These are phyloP conservation scores for Candida ponderosae DNA, from an alignment of 805 yeast species.

Conservation along the genomic window DNA sequence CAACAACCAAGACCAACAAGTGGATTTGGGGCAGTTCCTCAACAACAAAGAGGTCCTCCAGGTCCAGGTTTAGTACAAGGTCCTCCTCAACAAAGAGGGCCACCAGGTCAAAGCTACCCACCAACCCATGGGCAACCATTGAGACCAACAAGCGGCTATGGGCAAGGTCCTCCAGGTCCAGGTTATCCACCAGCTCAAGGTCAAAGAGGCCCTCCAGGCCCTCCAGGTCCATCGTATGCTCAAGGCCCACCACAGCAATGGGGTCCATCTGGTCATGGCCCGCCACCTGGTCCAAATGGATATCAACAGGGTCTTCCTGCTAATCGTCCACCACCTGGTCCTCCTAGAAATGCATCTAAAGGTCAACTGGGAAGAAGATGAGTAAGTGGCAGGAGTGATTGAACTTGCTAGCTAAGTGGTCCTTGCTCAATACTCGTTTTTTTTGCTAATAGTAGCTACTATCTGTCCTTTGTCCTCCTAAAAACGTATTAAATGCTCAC, in stretches of 20 bases:
- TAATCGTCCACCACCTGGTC: neutral
- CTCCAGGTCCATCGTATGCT: neutral
- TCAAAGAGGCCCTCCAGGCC: neutral
- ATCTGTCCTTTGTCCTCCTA: no score
- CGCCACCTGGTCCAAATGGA: neutral
- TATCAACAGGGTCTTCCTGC: slow-evolving; percentile 1
- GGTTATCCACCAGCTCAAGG: slow-evolving; percentile 1
- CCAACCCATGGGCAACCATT: neutral
- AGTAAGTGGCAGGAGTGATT: no score
- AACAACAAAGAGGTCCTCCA: neutral
- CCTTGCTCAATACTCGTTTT: no score
- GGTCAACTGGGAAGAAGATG: no score
- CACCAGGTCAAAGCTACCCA: neutral
- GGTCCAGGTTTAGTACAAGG: neutral
- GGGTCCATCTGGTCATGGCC: neutral
- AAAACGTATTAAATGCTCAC: no score
- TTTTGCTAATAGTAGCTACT: no score
- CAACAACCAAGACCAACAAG: no score
- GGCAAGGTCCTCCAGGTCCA: neutral
- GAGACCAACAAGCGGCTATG: no score
- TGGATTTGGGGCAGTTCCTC: no score
- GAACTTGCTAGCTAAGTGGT: no score
- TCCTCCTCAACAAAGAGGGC: neutral
- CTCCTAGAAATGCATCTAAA: neutral
- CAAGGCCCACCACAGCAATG: neutral